Base-by-base conservation (phyloP, 441 rosid genomes). In the Hura crepitans region DNA sequence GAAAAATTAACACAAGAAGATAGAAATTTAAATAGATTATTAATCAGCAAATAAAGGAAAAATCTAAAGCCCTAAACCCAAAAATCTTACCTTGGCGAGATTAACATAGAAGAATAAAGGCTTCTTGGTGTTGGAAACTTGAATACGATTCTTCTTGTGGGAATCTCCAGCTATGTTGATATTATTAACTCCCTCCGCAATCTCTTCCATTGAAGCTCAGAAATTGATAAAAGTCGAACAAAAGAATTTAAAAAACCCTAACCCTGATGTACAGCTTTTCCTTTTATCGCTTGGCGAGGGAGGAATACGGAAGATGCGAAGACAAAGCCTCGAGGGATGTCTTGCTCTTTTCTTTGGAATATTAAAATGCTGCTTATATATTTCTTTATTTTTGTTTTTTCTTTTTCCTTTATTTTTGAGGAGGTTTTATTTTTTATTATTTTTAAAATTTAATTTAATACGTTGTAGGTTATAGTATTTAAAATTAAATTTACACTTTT, bases 51-150 rank as follows among this genome's bases (percentile, higher is more conserved):
- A 31, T 6, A 30, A 11, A 14, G 3, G 2, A 2, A 35, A 35
- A 22, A 6, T 2, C 3, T 0, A 56, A 20, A 69, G 46, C 30
- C 37, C 33, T 4, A 35, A 61, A 30, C 6, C 12, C 1, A 43
- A 5, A 47, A 43, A 28, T 22, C 23, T 7, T 68, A 87, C 95
- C 98, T 92, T 92, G 61, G 98, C 94, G 75, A 92, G 97, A 82
- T 92, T 90, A 77, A 90, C 97, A 77, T 89, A 92, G 86, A 92
- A 92, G 80, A 90, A 92, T 73, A 90, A 76, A 53, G 98, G 97
- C 59, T 88, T 90, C 79, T 92, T 92, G 81, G 97, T 92, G 86
- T 90, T 90, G 60, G 97, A 92, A 62, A 92, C 97, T 71, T 92
- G 97, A 82, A 92, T 90, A 73, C 93, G 87, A 75, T 92, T 92